Percentiles rank a stretch among this genome's conserved stretches.
Conservation (phyloP, 495 filamentous ascomycete genomes). For the Chaetomium cochliodes region DNA sequence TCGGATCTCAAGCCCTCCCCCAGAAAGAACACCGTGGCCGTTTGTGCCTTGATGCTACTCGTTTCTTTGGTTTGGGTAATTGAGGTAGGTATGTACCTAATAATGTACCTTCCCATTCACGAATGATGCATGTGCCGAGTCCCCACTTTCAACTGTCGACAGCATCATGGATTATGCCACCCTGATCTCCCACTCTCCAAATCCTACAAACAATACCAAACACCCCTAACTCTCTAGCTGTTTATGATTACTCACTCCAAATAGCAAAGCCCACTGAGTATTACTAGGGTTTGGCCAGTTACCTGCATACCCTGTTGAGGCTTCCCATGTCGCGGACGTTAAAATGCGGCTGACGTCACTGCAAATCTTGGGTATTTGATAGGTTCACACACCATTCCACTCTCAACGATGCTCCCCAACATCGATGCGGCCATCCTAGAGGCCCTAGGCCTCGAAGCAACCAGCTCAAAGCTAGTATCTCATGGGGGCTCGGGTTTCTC, state of each 20-base stretch:
- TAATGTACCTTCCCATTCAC: too few species aligned
- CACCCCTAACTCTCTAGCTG: not conserved
- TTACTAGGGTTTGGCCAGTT: not conserved
- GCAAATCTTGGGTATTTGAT: not conserved
- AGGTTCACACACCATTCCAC: not conserved
- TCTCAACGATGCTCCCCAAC: slow-evolving; percentile 16
- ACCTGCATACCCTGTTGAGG: not conserved
- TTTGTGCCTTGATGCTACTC: too few species aligned
- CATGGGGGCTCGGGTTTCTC: slow-evolving; percentile 74
- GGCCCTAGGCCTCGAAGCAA: slow-evolving; percentile 64
- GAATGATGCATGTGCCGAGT: too few species aligned
- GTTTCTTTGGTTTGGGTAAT: too few species aligned
- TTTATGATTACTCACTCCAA: too few species aligned
- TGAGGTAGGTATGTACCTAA: too few species aligned
- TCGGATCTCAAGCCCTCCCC: too few species aligned
- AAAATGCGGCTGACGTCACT: slow-evolving; percentile 4
- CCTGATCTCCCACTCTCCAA: not conserved
- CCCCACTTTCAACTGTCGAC: too few species aligned
- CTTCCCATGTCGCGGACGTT: not conserved
- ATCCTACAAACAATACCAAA: not conserved
- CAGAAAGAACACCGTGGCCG: too few species aligned
- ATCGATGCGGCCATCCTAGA: slow-evolving; percentile 60
- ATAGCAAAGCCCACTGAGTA: not conserved
- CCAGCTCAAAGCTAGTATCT: slow-evolving; percentile 56
- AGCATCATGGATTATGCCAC: too few species aligned